phyloP scores from a whole-genome alignment of 352 stramenopile species.

The Plasmopara halstedii region DNA sequence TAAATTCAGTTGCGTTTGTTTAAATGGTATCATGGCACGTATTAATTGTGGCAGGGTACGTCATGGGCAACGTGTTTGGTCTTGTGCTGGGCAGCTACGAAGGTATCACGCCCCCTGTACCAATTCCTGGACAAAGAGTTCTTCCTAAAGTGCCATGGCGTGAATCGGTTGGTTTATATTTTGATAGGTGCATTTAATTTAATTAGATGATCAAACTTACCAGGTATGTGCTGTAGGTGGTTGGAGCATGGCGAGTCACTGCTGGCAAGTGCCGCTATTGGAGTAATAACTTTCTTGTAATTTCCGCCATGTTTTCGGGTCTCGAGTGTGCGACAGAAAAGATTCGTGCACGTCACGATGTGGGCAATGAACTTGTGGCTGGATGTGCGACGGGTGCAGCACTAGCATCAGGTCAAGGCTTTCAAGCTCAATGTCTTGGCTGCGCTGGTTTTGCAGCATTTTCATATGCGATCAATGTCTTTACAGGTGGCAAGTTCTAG shows the following conservation, averaged over 20 bases:
- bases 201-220: background rate
- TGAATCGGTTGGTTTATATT: slow-evolving; percentile 42
- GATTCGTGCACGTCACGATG: slow-evolving; percentile 89
- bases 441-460: slow-evolving; percentile 91
- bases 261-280: slow-evolving; percentile 75
- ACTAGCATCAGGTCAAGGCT: slow-evolving; percentile 89
- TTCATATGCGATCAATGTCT: slow-evolving; percentile 84
- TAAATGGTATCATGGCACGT: background rate
- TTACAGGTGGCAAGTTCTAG: slow-evolving; percentile 78
- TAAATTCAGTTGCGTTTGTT: background rate
- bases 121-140: slow-evolving; percentile 69
- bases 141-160: slow-evolving; percentile 71
- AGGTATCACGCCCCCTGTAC: slow-evolving; percentile 74
- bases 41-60: slow-evolving; percentile 43
- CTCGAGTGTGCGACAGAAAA: slow-evolving; percentile 94
- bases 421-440: slow-evolving; percentile 88
- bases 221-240: slow-evolving; percentile 28
- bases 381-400: slow-evolving; percentile 94
- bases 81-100: slow-evolving; percentile 79
- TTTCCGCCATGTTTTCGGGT: slow-evolving; percentile 91
- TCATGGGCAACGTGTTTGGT: slow-evolving; percentile 74
- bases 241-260: slow-evolving; percentile 58
- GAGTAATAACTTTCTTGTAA: slow-evolving; percentile 84
- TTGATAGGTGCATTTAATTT: background rate
- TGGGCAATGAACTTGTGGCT: slow-evolving; percentile 90